Base-by-base conservation (phyloP, 2,329 filamentous ascomycete species). In the Fusarium sp. region DNA sequence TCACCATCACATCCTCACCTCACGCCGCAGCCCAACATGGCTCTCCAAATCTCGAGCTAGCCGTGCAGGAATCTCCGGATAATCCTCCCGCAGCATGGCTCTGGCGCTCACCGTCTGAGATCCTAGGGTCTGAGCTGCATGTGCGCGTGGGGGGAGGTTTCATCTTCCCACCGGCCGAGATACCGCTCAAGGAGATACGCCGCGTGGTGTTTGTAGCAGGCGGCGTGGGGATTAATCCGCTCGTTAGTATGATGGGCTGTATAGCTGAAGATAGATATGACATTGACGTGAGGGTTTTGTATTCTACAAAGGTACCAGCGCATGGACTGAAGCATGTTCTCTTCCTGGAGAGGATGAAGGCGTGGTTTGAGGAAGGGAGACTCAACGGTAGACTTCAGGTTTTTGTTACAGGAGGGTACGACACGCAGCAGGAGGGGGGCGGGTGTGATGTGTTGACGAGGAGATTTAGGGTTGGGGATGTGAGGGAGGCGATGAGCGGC, bases 61-160 rank as follows among this genome's bases (percentile, higher is more conserved):
- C 92, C 0, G 83, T 96, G 19, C 91, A 95, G 70, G 78, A 82
- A 27, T 89, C 90, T 2, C 85, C 88, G 0, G 76, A 78, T 2
- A 96, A 93, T 67, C 88, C 89, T 0, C 82, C 90, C 0, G 91
- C 91, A 0, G 85, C 85, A 45, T 96, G 89, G 87, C 81, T 96
- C 6, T 96, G 90, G 89, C 82, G 78, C 41, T 76, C 83, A 0
- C 61, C 69, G 3, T 69, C 77, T 1, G 75, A 84, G 10, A 87
- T 95, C 46, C 61, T 90, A 3, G 82, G 84, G 2, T 76, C 79
- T 10, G 76, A 81, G 45, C 75, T 96, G 13, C 77, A 76, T 1
- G 86, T 96, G 27, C 84, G 92, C 27, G 85, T 95, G 2, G 93
- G 93, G 1, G 93, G 93, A 0, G 88, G 86, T 65, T 97, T 97